Evolutionary conservation across 2,329 filamentous ascomycete species (phyloP), one percentile per base, ranked within the genome.

Genomic region (Ophiosphaerella narmari): DNA sequence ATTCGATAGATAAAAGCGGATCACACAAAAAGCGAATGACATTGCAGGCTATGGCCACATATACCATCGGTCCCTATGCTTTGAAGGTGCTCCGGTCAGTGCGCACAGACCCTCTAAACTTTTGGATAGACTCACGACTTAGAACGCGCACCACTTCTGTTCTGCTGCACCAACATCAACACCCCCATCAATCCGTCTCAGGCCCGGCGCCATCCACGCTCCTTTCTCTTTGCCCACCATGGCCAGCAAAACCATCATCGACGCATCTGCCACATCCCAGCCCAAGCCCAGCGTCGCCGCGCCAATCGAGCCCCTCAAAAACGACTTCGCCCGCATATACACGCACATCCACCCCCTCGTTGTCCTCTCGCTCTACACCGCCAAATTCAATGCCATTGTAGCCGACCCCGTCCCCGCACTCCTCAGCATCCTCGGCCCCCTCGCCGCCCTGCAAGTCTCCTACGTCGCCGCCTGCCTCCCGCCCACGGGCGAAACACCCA

Each of bases 281-380:
- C 56, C 60, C 6, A 63, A 59, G 24, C 47, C 63, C 9, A 57
- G 63, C 11, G 46, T 47, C 5, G 58, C 68, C n/a, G 49, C 54
- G 21, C 77, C 81, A 32, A 74, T 82, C 52, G 71, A 76, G 46
- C 73, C 80, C 53, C 74, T 82, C 40, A 65, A 77, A 24, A 79
- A 74, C 21, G 67, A 75, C n/a, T 55, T 76, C 16, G 80, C 83
- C 2, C 78, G 74, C 43, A 68, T 81, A 18, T 82, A 88, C 66
- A 83, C 86, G 11, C 80, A 90, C 64, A 72, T 85, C 16, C 89
- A 95, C 60, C 87, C 89, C 0, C 73, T 81, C 23, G 73, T 91
- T 9, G 78, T 95, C 26, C 79, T 90, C 26, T 81, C 80, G 8
- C 74, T 88, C 32, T 86, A 88, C 67, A 79, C 81, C 39, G 67